Base-by-base conservation (phyloP, 2,329 filamentous ascomycete genomes). In the Phialocephala subalpina region DNA sequence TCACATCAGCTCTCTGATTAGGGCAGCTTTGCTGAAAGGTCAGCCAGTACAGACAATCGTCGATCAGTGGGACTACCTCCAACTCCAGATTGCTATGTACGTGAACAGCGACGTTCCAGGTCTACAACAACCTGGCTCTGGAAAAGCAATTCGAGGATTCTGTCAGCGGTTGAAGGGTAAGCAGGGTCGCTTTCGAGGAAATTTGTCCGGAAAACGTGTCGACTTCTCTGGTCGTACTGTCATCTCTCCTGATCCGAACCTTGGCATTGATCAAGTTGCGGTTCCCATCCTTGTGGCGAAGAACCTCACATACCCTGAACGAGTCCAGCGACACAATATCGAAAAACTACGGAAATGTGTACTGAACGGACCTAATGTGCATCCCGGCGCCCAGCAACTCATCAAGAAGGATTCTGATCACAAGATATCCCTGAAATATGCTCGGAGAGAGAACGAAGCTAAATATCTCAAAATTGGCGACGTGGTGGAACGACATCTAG, bases 11-110 rank as follows among this genome's bases (percentile, higher is more conserved):
- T 91, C 92, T 62, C 88, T 97, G 73, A 93, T 99, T 69, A 90
- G 92, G 58, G 91, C 92, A 25, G 93, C 93, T 0, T 79, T 98
- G 18, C 86, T 91, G 67, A 94, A 93, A 72, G 95, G 95, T 11
- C 92, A 94, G 16, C 89, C 93, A 0, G 86, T 99, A 1, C 88
- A 92, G 70, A 97, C 93, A 0, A 92, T 98, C 64, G 97, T 98
- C 90, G 96, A 99, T 77, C 94, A 97, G 73, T 99, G 96, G 96
- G 96, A 99, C 76, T 98, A 95, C 74, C 82, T 99, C 67, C 95
- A 98, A 76, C 86, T 97, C 9, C 94, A 98, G 75, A 92, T 98
- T 67, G 96, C 95, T 67, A 94, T 98, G 85, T 98, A 99, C 77
- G 95, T 99, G 78, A 98, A 99, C 81, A 97, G 94, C 69, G 94